Base-by-base conservation (phyloP, 768 basidiomycete genomes). In the Suillus lakei region DNA sequence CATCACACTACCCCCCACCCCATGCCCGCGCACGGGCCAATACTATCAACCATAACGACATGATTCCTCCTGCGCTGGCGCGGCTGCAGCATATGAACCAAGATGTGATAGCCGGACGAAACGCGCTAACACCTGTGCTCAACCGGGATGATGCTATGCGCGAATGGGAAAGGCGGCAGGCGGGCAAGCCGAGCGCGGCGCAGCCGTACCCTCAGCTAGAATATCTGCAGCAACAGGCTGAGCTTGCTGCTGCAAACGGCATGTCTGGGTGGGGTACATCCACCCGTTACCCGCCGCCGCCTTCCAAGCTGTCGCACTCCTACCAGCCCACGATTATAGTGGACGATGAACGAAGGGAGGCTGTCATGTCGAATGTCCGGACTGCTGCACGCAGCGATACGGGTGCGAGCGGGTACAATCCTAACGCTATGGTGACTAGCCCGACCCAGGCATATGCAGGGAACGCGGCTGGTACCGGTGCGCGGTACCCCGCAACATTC, bases 101-200 rank as follows among this genome's bases (percentile, higher is more conserved):
- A 78, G 92, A 91, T 76, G 88, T 89, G 72, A 90, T 89, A 69
- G 86, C 81, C 59, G 87, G 89, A 46, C 84, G 94, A 62, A 93
- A 94, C 70, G 91, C 93, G 26, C 76, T 98, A 76, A 98, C 95
- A 16, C 97, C 97, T 3, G 96, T 98, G 36, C 79, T 99, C 68
- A 96, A 97, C 71, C 85, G 97, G 61, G 97, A 99, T 69, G 97
- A 99, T 68, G 91, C 93, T 51, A 91, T 95, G 83, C 87, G 91
- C 50, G 97, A 98, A 79, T 99, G 97, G 97, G 98, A 99, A 78
- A 80, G 95, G 69, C 82, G 96, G 67, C 92, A 95, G 73, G 80
- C 88, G 13, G 93, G 90, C 21, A 91, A 91, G 71, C 83, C 86
- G 1, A 78, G 82, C 15, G 87, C 87, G n/a, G 86, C 88, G 18